Evolutionary conservation across 306 rosid genomes (phyloP).

Genomic region (Cucumis cinereus): DNA sequence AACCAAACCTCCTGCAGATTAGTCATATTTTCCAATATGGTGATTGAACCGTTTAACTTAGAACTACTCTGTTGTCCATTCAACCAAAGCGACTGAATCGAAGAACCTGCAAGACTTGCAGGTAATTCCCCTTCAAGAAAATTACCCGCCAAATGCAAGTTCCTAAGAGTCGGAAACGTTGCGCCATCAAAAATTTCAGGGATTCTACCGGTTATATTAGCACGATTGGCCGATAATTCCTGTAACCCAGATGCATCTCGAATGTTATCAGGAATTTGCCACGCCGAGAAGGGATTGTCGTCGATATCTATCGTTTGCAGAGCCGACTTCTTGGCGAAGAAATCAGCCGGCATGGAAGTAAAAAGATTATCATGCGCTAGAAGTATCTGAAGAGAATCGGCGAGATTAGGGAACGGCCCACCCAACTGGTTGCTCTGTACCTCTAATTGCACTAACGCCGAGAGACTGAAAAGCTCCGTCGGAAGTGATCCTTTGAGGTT

Average conservation of each 20-base stretch:
- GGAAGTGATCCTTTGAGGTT: conserved; percentile 57
- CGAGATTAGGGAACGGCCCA: conserved; percentile 50
- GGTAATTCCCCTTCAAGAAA: conserved; percentile 53
- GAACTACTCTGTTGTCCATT: conserved; percentile 35
- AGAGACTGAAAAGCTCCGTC: conserved; percentile 22
- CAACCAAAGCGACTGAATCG: conserved; percentile 40
- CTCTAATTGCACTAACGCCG: conserved; percentile 30
- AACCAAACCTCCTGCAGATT: conserved; percentile 37
- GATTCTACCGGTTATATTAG: conserved; percentile 30
- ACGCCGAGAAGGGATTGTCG: conserved; percentile 29
- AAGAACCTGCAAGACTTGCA: conserved; percentile 22
- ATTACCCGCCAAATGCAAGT: conserved; percentile 35
- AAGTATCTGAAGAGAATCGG: conserved; percentile 21
- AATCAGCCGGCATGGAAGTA: conserved; percentile 31
- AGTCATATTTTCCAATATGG: conserved; percentile 44
- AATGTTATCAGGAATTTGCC: conserved; percentile 44
- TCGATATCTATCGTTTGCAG: conserved; percentile 30
- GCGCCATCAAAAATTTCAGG: conserved; percentile 38
- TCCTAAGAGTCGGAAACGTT: conserved; percentile 28
- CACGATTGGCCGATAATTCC: conserved; percentile 26
- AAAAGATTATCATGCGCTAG: conserved; percentile 40
- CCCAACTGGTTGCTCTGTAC: conserved; percentile 34
- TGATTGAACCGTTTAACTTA: conserved; percentile 57
- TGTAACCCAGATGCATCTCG: conserved; percentile 22
- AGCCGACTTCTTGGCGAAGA: conserved; percentile 27